Evolutionary conservation across 768 basidiomycete genomes (phyloP), one percentile per base, ranked within the genome.

Genomic region (Mycena sanguinolenta): DNA sequence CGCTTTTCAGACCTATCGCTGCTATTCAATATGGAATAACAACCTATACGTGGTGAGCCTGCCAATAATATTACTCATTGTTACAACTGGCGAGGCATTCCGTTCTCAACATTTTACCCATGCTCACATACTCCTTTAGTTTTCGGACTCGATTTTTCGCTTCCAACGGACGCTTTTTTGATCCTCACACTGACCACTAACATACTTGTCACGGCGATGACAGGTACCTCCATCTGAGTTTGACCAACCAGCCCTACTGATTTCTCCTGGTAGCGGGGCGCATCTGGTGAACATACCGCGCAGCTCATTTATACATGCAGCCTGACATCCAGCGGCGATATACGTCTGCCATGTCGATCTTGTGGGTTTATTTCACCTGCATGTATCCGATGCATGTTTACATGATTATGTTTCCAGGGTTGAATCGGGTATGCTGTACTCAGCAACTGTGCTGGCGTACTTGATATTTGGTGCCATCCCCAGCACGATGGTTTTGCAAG

Each of bases 231-330:
- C 1, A 10, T 36, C 10, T 25, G 1, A 6, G 21, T 13, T 19
- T 55, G 19, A 3, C 27, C 13, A 25, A 21, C 25, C 27, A 21
- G 54, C n/a, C 53, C 17, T 34, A 34, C 32, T 34, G 2, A 23
- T 72, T 46, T 42, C 21, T 58, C 25, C 12, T 16, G 21, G 25
- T 66, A 80, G 79, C 79, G 55, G 75, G 72, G 63, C 77, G 78
- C 21, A 78, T 79, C 38, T 80, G 77, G 78, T 80, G 77, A 77
- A 78, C 78, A 58, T 74, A 73, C 58, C 74, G 75, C 65, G 74
- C 76, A 38, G 75, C 77, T 27, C 75, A 71, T 25, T 53, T 74
- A 50, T 74, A 79, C 44, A 73, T 79, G 25, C 23, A 28, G 13
- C 71, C 77, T 13, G 74, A 74, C 4, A 23, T 76, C 19, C 71